Conservation (phyloP, 75 land plant genomes). For the Cupressus sempervirens region DNA sequence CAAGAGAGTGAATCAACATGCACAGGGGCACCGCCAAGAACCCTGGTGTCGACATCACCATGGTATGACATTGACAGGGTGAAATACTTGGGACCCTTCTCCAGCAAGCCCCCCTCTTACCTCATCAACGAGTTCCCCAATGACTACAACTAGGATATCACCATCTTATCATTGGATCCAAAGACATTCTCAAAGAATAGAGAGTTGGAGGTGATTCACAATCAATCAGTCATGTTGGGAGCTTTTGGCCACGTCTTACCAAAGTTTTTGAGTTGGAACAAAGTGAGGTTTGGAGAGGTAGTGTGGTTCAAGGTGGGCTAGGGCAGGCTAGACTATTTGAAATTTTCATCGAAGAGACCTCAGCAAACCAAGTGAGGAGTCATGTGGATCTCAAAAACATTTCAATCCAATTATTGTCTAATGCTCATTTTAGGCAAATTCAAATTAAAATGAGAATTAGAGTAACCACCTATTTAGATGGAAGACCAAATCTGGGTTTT, state of each 20-base stretch:
- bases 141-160: conserved; percentile 71
- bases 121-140: conserved; percentile 58
- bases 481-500: too few relatives aligned
- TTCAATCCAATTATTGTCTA: too few relatives aligned
- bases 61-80: conserved; percentile 59
- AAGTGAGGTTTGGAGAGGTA: conserved; percentile 46
- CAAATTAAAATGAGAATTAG: too few relatives aligned
- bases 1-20: neutral
- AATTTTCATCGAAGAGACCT: too few relatives aligned
- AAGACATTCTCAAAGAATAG: conserved; percentile 60
- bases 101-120: conserved; percentile 48
- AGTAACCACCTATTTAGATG: too few relatives aligned
- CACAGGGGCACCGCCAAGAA: neutral
- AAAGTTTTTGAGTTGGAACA: conserved; percentile 42
- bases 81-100: conserved; percentile 54
- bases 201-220: conserved; percentile 48
- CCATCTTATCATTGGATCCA: conserved; percentile 54
- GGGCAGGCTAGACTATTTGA: conserved; percentile 48
- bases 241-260: conserved; percentile 46
- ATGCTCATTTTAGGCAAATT: too few relatives aligned
- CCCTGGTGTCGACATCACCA: neutral
- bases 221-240: conserved; percentile 40
- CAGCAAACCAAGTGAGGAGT: too few relatives aligned
- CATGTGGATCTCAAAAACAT: too few relatives aligned
- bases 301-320: conserved; percentile 66